These are phyloP conservation scores for Sphaerulina vaccinii DNA, from an alignment of 2,329 filamentous ascomycete species.

Conservation along the genomic window DNA sequence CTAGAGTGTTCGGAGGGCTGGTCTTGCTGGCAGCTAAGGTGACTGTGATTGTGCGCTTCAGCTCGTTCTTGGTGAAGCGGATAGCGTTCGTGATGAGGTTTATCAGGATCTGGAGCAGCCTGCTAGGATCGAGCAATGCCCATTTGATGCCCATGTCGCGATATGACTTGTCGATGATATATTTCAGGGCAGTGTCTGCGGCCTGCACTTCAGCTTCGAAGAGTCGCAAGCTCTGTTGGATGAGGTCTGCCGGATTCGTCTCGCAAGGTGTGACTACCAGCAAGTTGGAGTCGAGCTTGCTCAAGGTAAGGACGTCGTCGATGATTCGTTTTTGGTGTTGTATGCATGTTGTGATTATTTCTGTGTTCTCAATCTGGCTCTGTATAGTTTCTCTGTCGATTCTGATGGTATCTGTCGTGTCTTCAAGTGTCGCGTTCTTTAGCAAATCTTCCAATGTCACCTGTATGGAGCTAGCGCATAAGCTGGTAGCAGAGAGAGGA, in stretches of 20 bases:
- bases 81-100: slow-evolving; percentile 18
- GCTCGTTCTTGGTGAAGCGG: slow-evolving; percentile 24
- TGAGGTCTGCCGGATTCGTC: slow-evolving; percentile 36
- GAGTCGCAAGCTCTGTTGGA: slow-evolving; percentile 39
- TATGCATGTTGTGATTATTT: slow-evolving; percentile 35
- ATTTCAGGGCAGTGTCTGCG: slow-evolving; percentile 35
- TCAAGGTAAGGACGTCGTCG: slow-evolving; percentile 49
- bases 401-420: slow-evolving; percentile 5
- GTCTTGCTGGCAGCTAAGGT: slow-evolving; percentile 13
- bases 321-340: slow-evolving; percentile 42
- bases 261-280: slow-evolving; percentile 40
- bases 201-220: slow-evolving; percentile 42
- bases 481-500: slow-evolving; percentile 44
- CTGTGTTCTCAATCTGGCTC: slow-evolving; percentile 28
- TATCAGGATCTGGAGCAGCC: slow-evolving; percentile 30
- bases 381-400: slow-evolving; percentile 15
- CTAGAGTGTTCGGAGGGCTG: slow-evolving; percentile 6
- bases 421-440: slow-evolving; percentile 6
- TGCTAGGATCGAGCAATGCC: slow-evolving; percentile 25
- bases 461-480: slow-evolving; percentile 31
- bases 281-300: slow-evolving; percentile 37
- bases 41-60: slow-evolving; percentile 38
- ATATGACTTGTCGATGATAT: slow-evolving; percentile 12
- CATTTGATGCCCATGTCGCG: slow-evolving; percentile 15
- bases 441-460: slow-evolving; percentile 10